A percentile compares a stretch with the other conserved stretches of the same genome.
Evolutionary conservation across 306 rosid genomes (phyloP).

Genomic region (Alnus glutinosa): DNA sequence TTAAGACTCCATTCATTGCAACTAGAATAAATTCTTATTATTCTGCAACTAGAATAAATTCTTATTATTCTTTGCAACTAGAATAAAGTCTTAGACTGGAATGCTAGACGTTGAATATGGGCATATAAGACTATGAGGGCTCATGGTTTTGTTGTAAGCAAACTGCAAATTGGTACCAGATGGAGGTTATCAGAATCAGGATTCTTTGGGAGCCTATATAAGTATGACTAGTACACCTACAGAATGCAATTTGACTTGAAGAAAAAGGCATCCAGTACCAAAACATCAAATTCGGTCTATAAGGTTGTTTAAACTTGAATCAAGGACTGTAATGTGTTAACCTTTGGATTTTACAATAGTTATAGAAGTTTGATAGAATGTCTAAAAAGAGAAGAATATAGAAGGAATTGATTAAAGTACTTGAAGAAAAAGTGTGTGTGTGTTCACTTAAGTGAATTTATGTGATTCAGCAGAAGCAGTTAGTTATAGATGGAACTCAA

Average conservation of each 20-base stretch:
- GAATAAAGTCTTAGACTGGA: not conserved
- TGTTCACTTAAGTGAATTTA: too few species aligned
- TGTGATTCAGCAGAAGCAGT: not conserved
- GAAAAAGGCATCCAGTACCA: not conserved
- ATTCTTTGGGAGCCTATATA: not conserved
- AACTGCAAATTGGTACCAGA: not conserved
- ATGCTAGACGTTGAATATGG: not conserved
- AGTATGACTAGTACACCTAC: not conserved
- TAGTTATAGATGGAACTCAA: not conserved
- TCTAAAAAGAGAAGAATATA: not conserved
- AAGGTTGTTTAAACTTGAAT: not conserved
- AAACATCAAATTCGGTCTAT: not conserved
- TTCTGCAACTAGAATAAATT: conserved; percentile 9
- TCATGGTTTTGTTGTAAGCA: not conserved
- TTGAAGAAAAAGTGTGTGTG: not conserved
- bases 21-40: conserved; percentile 9
- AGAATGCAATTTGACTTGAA: not conserved
- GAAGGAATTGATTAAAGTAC: not conserved
- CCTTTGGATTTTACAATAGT: not conserved
- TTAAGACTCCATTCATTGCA: conserved; percentile 11
- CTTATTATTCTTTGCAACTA: not conserved
- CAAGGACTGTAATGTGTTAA: not conserved
- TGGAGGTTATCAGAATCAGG: not conserved
- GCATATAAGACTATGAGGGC: not conserved
- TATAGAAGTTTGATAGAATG: not conserved